Conservation (phyloP, 2,329 filamentous ascomycete genomes). For the Purpureocillium lavendulum region DNA sequence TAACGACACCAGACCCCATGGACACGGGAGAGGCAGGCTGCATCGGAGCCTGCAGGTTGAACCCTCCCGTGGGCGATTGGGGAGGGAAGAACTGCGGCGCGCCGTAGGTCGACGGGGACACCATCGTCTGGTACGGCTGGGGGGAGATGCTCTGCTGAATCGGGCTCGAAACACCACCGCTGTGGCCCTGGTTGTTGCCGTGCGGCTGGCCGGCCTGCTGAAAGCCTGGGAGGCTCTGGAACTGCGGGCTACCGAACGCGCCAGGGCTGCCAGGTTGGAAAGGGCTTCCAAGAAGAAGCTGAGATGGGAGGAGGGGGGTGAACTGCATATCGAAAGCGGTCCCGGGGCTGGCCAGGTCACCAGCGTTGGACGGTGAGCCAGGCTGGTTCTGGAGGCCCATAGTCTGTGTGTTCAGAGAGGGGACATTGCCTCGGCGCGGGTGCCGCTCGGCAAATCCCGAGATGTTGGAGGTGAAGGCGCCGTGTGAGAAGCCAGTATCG, state of each 20-base stretch:
- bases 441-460: constrained; percentile 81
- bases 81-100: constrained; percentile 78
- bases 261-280: constrained; percentile 93
- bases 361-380: constrained; percentile 40
- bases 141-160: constrained; percentile 72
- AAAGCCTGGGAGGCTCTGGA: constrained; percentile 75
- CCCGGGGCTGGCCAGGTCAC: constrained; percentile 77
- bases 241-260: constrained; percentile 84
- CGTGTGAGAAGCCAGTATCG: constrained; percentile 87
- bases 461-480: constrained; percentile 82
- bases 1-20: constrained; percentile 71
- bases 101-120: constrained; percentile 78
- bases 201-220: constrained; percentile 49
- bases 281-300: constrained; percentile 88
- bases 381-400: constrained; percentile 35
- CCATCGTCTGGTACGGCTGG: constrained; percentile 73
- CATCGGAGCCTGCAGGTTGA: constrained; percentile 47
- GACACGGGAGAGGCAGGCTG: constrained; percentile 66
- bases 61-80: constrained; percentile 78
- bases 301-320: constrained; percentile 87
- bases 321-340: constrained; percentile 98
- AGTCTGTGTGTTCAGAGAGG: constrained; percentile 81
- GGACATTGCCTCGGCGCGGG: constrained; percentile 76
- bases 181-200: constrained; percentile 43
- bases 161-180: constrained; percentile 62